These are phyloP conservation scores for Arachnopeziza araneosa DNA, from an alignment of 2,329 filamentous ascomycete genomes.

Conservation along the genomic window DNA sequence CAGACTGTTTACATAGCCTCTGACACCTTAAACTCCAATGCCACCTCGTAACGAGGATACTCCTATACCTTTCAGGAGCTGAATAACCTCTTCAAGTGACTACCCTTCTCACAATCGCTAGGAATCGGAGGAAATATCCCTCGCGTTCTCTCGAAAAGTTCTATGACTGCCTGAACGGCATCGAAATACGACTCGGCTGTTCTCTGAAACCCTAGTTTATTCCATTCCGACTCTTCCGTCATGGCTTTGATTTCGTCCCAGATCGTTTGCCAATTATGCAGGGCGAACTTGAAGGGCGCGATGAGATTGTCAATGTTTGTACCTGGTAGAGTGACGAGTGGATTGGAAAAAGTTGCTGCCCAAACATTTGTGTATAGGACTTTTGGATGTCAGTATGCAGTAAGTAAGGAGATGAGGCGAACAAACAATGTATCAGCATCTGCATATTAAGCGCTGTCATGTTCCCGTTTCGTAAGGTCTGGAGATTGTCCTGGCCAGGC, in stretches of 20 bases:
- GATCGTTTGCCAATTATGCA: slow-evolving; percentile 26
- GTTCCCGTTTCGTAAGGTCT: slow-evolving; percentile 12
- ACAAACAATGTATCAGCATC: slow-evolving; percentile 26
- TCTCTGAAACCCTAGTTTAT: slow-evolving; percentile 26
- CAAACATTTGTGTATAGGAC: slow-evolving; percentile 29
- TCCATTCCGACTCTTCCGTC: slow-evolving; percentile 21
- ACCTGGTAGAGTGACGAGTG: slow-evolving; percentile 15
- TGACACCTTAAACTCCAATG: not conserved
- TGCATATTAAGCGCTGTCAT: slow-evolving; percentile 29
- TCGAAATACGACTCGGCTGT: slow-evolving; percentile 28
- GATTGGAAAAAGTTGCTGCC: slow-evolving; percentile 25
- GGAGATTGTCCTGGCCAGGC: slow-evolving; percentile 14
- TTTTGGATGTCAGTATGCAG: slow-evolving; percentile 4
- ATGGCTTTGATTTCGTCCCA: slow-evolving; percentile 26
- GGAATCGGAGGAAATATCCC: slow-evolving; percentile 22
- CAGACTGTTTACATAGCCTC: not conserved
- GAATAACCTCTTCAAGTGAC: slow-evolving; percentile 25
- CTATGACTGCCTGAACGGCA: slow-evolving; percentile 19
- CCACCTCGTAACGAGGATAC: not conserved
- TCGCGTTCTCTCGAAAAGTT: slow-evolving; percentile 20
- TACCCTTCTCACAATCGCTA: slow-evolving; percentile 28
- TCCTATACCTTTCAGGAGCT: not conserved
- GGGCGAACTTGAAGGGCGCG: slow-evolving; percentile 23
- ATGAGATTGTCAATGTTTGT: slow-evolving; percentile 14
- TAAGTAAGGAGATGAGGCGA: not conserved